phyloP scores from a whole-genome alignment of 1,284 basidiomycete genomes.

The Sporisorium graminicola region DNA sequence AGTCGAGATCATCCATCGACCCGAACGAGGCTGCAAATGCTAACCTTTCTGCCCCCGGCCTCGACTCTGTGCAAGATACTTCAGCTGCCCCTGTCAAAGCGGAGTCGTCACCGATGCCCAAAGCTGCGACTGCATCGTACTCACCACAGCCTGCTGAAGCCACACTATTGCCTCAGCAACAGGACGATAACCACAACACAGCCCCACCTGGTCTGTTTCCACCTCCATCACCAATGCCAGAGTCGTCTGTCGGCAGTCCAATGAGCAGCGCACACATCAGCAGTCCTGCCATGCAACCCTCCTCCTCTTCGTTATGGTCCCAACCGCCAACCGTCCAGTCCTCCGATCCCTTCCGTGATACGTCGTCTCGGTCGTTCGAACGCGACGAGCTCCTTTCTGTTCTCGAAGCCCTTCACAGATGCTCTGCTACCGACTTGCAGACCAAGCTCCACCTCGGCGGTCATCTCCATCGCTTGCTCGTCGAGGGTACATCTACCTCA shows the following conservation, averaged over 20 bases:
- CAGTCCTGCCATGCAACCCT: slow-evolving; percentile 21
- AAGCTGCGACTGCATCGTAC: not conserved
- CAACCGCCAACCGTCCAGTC: not conserved
- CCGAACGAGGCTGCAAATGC: not conserved
- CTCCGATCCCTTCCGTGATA: slow-evolving; percentile 16
- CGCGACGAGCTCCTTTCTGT: slow-evolving; percentile 49
- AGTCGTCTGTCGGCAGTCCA: slow-evolving; percentile 33
- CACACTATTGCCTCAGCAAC: not conserved
- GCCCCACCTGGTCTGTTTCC: slow-evolving; percentile 14
- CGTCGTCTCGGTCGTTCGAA: slow-evolving; percentile 13
- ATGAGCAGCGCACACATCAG: slow-evolving; percentile 30
- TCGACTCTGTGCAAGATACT: not conserved
- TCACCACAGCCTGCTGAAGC: not conserved
- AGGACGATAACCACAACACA: not conserved
- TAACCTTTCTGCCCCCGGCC: not conserved
- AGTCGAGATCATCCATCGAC: not conserved
- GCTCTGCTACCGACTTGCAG: slow-evolving; percentile 31
- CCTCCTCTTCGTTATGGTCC: slow-evolving; percentile 14
- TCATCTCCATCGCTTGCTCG: slow-evolving; percentile 53
- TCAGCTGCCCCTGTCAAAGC: not conserved
- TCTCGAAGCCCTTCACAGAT: slow-evolving; percentile 41
- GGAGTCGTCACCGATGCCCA: not conserved
- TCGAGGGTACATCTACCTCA: slow-evolving; percentile 28
- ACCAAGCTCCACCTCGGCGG: slow-evolving; percentile 53
- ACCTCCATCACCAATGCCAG: slow-evolving; percentile 24